Base-by-base conservation (phyloP, 495 filamentous ascomycete species). In the Jackrogersella multiformis region DNA sequence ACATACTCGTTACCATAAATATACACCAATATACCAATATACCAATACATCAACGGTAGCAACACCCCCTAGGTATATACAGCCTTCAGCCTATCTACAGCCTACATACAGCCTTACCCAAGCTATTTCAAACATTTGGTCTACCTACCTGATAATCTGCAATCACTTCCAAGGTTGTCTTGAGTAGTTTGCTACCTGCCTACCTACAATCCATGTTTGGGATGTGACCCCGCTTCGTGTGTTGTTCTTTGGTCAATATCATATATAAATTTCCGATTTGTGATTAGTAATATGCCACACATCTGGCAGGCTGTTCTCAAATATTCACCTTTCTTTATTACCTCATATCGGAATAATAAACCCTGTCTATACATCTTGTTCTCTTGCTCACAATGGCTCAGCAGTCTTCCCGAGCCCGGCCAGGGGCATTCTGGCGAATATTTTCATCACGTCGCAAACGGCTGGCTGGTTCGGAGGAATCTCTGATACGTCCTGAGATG, bases 351-450 rank as follows among this genome's bases (percentile, higher is more conserved):
- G 28, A 16, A 13, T 23, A 45, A 15, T n/a, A 39, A 21, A 12
- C 9, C n/a, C n/a, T n/a, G n/a, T n/a, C 21, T 5, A 57, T 24
- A 16, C n/a, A 13, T 55, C 15, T 32, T 41, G 38, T 62, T 72
- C 36, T 51, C 24, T 38, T 42, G 42, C 69, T 74, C 26, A 72
- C 61, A 23, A 74, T 68, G 64, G 15, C 16, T 20, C 64, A 48
- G 35, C 57, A 70, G 61, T 51, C 45, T 38, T 18, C 39, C 16
- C 28, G 21, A 41, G 3, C 21, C 26, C 66, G 48, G n/a, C 13
- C 36, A 9, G 63, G 48, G 30, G 28, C 46, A 5, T 52, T 69
- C 28, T 41, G 46, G 45, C 56, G 57, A 8, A 61, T 71, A 48
- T 69, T 73, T 39, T 69, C 58, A 5, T 39, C 26, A 18, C 56